Percentiles rank a stretch among this genome's conserved stretches.
phyloP scores from a whole-genome alignment of 805 yeast genomes.

The Isabelozyma heimii region DNA sequence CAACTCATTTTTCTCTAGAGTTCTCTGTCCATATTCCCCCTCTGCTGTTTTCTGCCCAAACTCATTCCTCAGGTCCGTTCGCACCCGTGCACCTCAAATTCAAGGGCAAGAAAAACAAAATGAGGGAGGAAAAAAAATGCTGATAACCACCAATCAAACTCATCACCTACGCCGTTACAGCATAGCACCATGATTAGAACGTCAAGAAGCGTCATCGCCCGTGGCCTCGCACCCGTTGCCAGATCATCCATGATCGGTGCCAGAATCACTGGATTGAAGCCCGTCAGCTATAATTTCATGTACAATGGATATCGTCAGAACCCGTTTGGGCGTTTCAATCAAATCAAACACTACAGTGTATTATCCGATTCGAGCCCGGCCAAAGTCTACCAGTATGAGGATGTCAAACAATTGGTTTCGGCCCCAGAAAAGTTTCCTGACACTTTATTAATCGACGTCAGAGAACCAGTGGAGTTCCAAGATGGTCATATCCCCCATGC shows the following conservation, averaged over 20 bases:
- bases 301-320: not conserved
- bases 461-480: slow-evolving; percentile 81
- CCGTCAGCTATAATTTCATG: not conserved
- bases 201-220: not conserved
- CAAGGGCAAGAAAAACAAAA: not conserved
- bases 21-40: too few species aligned
- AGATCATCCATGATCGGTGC: not conserved
- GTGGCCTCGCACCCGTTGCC: not conserved
- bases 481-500: slow-evolving; percentile 83
- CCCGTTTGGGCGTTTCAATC: not conserved
- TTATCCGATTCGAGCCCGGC: slow-evolving; percentile 41
- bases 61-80: too few species aligned
- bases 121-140: not conserved
- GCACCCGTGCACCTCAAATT: not conserved
- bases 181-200: not conserved
- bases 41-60: too few species aligned
- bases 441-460: slow-evolving; percentile 74
- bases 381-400: slow-evolving; percentile 50
- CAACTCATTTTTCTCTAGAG: too few species aligned
- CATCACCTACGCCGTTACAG: not conserved
- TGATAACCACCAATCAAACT: not conserved
- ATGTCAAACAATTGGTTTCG: slow-evolving; percentile 44
- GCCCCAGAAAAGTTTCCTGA: slow-evolving; percentile 40
- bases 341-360: slow-evolving; percentile 17
- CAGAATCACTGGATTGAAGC: not conserved